Evolutionary conservation across 108 stramenopile genomes (phyloP).

Genomic region (Nannochloropsis salina): DNA sequence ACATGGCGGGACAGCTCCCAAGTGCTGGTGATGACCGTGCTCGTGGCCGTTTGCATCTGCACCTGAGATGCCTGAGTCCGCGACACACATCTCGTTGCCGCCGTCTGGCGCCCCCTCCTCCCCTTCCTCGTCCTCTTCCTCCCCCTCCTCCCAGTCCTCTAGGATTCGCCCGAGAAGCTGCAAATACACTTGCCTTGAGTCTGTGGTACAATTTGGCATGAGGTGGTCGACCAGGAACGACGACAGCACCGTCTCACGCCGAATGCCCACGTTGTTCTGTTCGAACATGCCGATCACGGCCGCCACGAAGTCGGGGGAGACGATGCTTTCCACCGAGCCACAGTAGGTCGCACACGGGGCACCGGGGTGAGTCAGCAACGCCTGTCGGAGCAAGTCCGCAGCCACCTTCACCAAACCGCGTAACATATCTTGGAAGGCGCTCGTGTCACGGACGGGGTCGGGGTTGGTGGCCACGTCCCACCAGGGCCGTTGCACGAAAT

Average conservation of each 20-base stretch:
- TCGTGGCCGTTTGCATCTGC: not conserved
- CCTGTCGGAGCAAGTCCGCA: slow-evolving; percentile 30
- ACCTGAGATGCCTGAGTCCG: not conserved
- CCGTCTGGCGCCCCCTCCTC: slow-evolving; percentile 18
- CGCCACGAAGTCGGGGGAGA: slow-evolving; percentile 26
- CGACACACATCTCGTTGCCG: not conserved
- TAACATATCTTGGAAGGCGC: slow-evolving; percentile 22
- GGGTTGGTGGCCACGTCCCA: slow-evolving; percentile 43
- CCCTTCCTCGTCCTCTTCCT: slow-evolving; percentile 27
- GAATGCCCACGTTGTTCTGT: slow-evolving; percentile 58
- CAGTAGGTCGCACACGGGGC: not conserved
- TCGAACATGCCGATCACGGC: slow-evolving; percentile 59
- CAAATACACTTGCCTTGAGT: not conserved
- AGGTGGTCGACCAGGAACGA: not conserved
- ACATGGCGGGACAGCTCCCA: not conserved
- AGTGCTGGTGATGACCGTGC: not conserved
- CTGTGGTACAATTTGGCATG: not conserved
- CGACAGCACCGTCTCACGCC: slow-evolving; percentile 38
- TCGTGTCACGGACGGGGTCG: not conserved
- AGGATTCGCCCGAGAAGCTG: slow-evolving; percentile 14
- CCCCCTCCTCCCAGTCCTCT: slow-evolving; percentile 30
- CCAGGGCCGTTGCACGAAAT: slow-evolving; percentile 44
- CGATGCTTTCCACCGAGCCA: not conserved
- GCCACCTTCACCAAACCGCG: slow-evolving; percentile 34
- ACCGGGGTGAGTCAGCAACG: not conserved